A percentile compares a stretch with the other conserved stretches of the same genome.
These are phyloP conservation scores for Mayamaea pseudoterrestris DNA, from an alignment of 108 stramenopile species.

Conservation along the genomic window DNA sequence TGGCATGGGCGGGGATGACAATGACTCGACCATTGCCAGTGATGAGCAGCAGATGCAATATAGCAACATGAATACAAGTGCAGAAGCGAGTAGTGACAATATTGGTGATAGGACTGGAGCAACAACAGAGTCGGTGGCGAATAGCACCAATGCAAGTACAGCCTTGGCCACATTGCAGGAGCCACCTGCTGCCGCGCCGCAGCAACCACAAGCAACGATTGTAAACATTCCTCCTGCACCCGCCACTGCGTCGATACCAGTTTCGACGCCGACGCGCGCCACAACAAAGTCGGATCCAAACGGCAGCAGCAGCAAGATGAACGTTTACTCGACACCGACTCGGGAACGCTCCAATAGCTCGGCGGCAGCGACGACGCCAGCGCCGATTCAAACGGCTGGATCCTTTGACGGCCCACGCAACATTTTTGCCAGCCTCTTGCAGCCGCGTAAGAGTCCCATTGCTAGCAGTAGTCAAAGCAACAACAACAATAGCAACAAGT, in stretches of 20 bases:
- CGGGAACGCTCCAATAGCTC: conserved; percentile 1
- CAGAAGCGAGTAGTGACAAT: neutral
- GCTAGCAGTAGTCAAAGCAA: too few relatives aligned
- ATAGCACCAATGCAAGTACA: neutral
- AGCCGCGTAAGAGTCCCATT: conserved; percentile 3
- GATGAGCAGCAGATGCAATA: too few relatives aligned
- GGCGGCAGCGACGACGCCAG: neutral
- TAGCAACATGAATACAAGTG: neutral
- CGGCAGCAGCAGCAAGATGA: neutral
- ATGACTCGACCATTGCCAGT: conserved; percentile 5
- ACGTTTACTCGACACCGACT: conserved; percentile 1
- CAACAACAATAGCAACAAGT: conserved; percentile 16
- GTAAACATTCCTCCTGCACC: conserved; percentile 6
- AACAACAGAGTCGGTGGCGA: neutral
- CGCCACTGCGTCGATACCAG: conserved; percentile 5
- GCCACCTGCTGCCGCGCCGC: conserved; percentile 4
- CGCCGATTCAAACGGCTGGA: neutral
- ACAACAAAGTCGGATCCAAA: too few relatives aligned
- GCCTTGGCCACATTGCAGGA: conserved; percentile 1
- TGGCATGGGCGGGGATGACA: conserved; percentile 32
- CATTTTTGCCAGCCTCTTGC: conserved; percentile 9
- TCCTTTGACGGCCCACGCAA: conserved; percentile 3
- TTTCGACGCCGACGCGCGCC: too few relatives aligned
- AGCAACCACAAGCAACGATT: conserved; percentile 3
- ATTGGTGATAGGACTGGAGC: neutral